phyloP scores from a whole-genome alignment of 768 basidiomycete species.

The Lactarius evosmus region DNA sequence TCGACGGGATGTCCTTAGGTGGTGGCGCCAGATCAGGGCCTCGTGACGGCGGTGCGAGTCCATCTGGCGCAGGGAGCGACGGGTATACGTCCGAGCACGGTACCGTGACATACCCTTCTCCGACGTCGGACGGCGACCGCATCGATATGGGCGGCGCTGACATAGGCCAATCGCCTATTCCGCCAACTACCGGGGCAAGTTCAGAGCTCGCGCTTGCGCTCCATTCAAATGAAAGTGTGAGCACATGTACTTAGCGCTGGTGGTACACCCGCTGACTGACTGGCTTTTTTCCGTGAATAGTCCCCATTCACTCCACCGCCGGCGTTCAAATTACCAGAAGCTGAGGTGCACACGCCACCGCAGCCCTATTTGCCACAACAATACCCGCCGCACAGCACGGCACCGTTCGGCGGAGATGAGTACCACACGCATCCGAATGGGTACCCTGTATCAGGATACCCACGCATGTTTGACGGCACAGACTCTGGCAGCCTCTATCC shows the following conservation, averaged over 20 bases:
- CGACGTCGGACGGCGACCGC: slow-evolving; percentile 24
- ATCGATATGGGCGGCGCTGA: slow-evolving; percentile 6
- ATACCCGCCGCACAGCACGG: slow-evolving; percentile 5
- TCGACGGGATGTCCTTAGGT: slow-evolving; percentile 19
- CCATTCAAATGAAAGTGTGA: slow-evolving; percentile 24
- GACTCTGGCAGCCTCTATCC: slow-evolving; percentile 6
- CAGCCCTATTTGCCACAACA: slow-evolving; percentile 15
- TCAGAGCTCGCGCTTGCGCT: slow-evolving; percentile 24
- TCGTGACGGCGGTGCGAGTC: slow-evolving; percentile 8
- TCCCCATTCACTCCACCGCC: slow-evolving; percentile 22
- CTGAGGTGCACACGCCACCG: not conserved
- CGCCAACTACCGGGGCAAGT: slow-evolving; percentile 8
- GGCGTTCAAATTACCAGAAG: slow-evolving; percentile 21
- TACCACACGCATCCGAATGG: slow-evolving; percentile 20
- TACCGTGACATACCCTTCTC: slow-evolving; percentile 26
- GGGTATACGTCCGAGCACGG: slow-evolving; percentile 23
- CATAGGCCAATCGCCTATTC: slow-evolving; percentile 10
- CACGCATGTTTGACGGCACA: slow-evolving; percentile 13
- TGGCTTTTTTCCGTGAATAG: not conserved
- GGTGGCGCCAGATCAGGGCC: slow-evolving; percentile 1
- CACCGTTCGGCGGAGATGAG: slow-evolving; percentile 9
- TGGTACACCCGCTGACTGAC: not conserved
- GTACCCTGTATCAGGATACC: slow-evolving; percentile 10
- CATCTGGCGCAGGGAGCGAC: slow-evolving; percentile 18
- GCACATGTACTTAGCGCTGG: not conserved